Evolutionary conservation across 257 asterid genomes (phyloP).

Genomic region (Vinca minor): DNA sequence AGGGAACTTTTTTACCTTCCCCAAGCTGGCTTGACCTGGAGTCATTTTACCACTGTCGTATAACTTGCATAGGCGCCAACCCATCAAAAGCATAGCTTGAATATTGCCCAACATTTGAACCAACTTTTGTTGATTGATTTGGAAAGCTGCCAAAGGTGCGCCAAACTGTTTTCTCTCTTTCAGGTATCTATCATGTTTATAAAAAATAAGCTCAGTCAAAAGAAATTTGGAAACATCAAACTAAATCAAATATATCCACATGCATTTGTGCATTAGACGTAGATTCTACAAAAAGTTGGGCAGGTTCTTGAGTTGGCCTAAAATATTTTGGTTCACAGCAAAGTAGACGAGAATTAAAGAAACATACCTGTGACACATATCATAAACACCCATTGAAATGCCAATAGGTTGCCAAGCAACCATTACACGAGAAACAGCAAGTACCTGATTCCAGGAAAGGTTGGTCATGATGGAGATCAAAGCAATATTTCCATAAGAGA

Average conservation of each 20-base stretch:
- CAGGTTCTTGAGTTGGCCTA: neutral
- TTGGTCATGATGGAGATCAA: slow-evolving; percentile 1
- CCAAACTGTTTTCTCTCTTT: slow-evolving; percentile 98
- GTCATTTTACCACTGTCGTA: slow-evolving; percentile 93
- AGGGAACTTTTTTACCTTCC: slow-evolving; percentile 45
- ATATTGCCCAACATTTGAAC: slow-evolving; percentile 79
- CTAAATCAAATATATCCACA: neutral
- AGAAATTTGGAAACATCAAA: neutral
- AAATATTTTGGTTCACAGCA: neutral
- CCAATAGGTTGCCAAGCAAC: slow-evolving; percentile 96
- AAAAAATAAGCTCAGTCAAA: neutral
- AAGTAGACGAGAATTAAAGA: neutral
- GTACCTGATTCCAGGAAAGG: slow-evolving; percentile 52
- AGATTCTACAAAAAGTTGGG: neutral
- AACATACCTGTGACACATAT: slow-evolving; percentile 86
- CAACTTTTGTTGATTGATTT: slow-evolving; percentile 81
- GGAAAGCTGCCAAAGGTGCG: slow-evolving; percentile 94
- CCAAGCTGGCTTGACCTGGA: slow-evolving; percentile 94
- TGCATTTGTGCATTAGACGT: too few relatives aligned
- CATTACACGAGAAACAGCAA: slow-evolving; percentile 92
- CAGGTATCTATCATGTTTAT: slow-evolving; percentile 51
- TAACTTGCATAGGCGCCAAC: slow-evolving; percentile 95
- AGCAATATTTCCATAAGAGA: neutral
- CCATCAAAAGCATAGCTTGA: slow-evolving; percentile 82
- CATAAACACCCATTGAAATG: slow-evolving; percentile 93